Conservation (phyloP, 139 green algal genomes). For the Picochlorum sp. region DNA sequence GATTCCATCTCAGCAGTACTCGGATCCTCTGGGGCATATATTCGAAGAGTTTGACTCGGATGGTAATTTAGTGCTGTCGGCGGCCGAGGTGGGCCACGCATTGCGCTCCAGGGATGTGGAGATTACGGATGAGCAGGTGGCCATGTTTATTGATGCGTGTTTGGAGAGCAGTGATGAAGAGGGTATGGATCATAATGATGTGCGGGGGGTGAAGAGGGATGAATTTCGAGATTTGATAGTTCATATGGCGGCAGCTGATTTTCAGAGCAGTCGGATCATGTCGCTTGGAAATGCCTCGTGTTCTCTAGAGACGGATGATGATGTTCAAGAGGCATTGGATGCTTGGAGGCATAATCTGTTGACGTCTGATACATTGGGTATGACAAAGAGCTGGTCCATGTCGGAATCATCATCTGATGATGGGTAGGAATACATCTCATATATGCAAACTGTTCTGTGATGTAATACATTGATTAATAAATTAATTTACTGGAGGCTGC, state of each 20-base stretch:
- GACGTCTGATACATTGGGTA: not conserved
- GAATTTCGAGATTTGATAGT: slow-evolving; percentile 40
- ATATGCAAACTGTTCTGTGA: too few relatives aligned
- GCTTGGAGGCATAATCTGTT: slow-evolving; percentile 17
- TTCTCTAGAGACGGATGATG: slow-evolving; percentile 22
- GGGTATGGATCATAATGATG: too few relatives aligned
- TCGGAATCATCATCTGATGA: too few relatives aligned
- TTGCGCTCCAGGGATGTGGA: slow-evolving; percentile 25
- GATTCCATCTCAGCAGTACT: slow-evolving; percentile 31
- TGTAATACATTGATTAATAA: too few relatives aligned
- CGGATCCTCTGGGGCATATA: slow-evolving; percentile 28
- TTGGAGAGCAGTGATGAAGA: slow-evolving; percentile 16
- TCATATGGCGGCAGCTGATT: slow-evolving; percentile 42
- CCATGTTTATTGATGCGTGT: slow-evolving; percentile 32
- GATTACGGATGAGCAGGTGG: slow-evolving; percentile 30
- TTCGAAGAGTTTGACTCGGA: slow-evolving; percentile 42
- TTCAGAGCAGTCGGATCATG: slow-evolving; percentile 17
- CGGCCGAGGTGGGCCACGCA: slow-evolving; percentile 27
- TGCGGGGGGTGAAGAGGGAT: slow-evolving; percentile 3
- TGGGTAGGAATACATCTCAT: too few relatives aligned
- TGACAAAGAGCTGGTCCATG: not conserved
- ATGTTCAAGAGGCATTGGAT: slow-evolving; percentile 21
- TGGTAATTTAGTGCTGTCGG: slow-evolving; percentile 18
- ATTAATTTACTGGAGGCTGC: too few relatives aligned
- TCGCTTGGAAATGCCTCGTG: slow-evolving; percentile 2